phyloP scores from a whole-genome alignment of 2,329 filamentous ascomycete genomes.

The Fusarium cyanostomum region DNA sequence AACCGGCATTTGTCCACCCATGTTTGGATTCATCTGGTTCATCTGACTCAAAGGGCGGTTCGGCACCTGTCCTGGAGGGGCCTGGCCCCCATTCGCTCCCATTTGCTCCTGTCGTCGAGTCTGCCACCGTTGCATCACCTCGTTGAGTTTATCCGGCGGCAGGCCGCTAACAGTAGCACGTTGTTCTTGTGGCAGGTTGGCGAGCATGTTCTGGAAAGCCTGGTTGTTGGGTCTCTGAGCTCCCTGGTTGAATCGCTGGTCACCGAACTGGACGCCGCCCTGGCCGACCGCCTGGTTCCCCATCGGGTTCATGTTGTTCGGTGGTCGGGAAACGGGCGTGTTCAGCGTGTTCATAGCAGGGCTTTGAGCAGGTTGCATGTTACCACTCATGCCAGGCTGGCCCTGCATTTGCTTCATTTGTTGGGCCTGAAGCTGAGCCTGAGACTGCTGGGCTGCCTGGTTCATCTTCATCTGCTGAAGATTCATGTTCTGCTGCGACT shows the following conservation, averaged over 20 bases:
- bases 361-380: constrained; percentile 64
- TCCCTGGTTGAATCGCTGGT: constrained; percentile 63
- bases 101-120: constrained; percentile 49
- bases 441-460: constrained; percentile 48
- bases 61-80: constrained; percentile 46
- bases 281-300: constrained; percentile 56
- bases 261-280: constrained; percentile 59
- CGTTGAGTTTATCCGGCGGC: constrained; percentile 61
- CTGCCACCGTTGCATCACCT: constrained; percentile 62
- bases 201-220: constrained; percentile 54
- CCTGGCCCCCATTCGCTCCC: constrained; percentile 46
- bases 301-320: constrained; percentile 55
- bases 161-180: constrained; percentile 55
- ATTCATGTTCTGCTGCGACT: constrained; percentile 44
- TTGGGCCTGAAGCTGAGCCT: constrained; percentile 54
- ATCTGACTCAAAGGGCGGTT: constrained; percentile 45
- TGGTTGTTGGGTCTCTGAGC: constrained; percentile 58
- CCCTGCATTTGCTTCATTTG: constrained; percentile 65
- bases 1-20: constrained; percentile 43
- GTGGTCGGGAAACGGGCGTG: constrained; percentile 58
- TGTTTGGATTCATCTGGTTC: constrained; percentile 46
- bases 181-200: constrained; percentile 58
- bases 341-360: constrained; percentile 69
- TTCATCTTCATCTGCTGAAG: constrained; percentile 51
- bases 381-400: constrained; percentile 62